Percentiles rank a stretch among this genome's conserved stretches.
Evolutionary conservation across 2,329 filamentous ascomycete genomes (phyloP).

Genomic region (Talaromyces atroroseus): DNA sequence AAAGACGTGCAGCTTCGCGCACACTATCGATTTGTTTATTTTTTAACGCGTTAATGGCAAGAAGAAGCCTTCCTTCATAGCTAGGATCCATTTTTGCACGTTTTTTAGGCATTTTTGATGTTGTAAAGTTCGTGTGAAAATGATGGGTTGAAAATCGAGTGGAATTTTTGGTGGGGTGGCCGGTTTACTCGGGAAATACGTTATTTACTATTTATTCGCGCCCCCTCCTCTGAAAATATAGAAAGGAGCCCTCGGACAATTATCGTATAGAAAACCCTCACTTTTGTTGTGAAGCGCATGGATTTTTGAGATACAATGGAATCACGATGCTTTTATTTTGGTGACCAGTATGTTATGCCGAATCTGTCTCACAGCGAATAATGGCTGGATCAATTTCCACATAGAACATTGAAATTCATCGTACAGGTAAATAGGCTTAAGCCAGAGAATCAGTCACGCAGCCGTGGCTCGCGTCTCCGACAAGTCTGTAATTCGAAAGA

Average conservation of each 20-base stretch:
- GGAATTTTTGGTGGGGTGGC: too few relatives aligned
- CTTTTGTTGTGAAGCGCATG: not conserved
- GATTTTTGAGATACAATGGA: not conserved
- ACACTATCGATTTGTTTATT: too few relatives aligned
- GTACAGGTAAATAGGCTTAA: not conserved
- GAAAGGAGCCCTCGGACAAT: not conserved
- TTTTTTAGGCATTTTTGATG: too few relatives aligned
- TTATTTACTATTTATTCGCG: not conserved
- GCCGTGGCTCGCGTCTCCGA: constrained; percentile 44
- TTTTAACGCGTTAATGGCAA: too few relatives aligned
- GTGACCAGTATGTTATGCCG: not conserved
- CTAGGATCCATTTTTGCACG: too few relatives aligned
- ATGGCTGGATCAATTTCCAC: not conserved
- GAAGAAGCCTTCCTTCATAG: too few relatives aligned
- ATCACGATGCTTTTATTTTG: not conserved
- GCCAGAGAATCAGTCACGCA: constrained; percentile 41
- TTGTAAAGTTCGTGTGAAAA: too few relatives aligned
- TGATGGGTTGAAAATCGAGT: too few relatives aligned
- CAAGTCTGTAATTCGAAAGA: constrained; percentile 21
- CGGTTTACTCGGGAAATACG: too few relatives aligned
- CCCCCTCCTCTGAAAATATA: not conserved
- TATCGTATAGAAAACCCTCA: not conserved
- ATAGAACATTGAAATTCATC: too few relatives aligned
- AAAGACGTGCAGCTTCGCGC: too few relatives aligned
- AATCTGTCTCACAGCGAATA: not conserved